These are phyloP conservation scores for Diaporthe citriasiana DNA, from an alignment of 2,329 filamentous ascomycete species.

Conservation along the genomic window DNA sequence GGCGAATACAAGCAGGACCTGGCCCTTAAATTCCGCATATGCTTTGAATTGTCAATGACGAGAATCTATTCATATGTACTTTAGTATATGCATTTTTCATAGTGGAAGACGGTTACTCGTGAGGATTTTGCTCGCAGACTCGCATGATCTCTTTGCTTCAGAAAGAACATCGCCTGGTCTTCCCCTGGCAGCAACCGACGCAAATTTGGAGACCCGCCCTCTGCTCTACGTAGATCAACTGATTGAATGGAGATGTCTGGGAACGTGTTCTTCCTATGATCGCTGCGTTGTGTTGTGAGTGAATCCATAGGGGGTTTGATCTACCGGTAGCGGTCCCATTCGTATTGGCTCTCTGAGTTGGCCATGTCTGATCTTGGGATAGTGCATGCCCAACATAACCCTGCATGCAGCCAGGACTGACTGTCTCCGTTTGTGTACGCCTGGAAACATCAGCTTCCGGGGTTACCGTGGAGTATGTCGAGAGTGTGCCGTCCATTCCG, in stretches of 20 bases:
- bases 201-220: not conserved
- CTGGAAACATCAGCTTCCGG: rapidly evolving
- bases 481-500: not conserved
- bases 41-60: not conserved
- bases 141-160: constrained; percentile 22
- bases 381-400: not conserved
- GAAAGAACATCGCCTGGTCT: not conserved
- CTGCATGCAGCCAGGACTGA: not conserved
- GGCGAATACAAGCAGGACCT: not conserved
- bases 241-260: not conserved
- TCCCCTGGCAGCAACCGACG: not conserved
- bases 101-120: rapidly evolving
- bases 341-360: not conserved
- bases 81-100: not conserved
- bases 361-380: not conserved
- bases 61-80: not conserved
- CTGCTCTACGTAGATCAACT: not conserved
- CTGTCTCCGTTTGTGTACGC: not conserved
- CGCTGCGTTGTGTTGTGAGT: not conserved
- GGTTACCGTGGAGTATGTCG: not conserved
- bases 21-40: not conserved
- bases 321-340: not conserved
- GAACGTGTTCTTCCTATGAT: not conserved
- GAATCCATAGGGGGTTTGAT: not conserved
- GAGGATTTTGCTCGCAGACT: not conserved